Evolutionary conservation across 331 rosid species (phyloP).

Genomic region (Spiraea crenata): DNA sequence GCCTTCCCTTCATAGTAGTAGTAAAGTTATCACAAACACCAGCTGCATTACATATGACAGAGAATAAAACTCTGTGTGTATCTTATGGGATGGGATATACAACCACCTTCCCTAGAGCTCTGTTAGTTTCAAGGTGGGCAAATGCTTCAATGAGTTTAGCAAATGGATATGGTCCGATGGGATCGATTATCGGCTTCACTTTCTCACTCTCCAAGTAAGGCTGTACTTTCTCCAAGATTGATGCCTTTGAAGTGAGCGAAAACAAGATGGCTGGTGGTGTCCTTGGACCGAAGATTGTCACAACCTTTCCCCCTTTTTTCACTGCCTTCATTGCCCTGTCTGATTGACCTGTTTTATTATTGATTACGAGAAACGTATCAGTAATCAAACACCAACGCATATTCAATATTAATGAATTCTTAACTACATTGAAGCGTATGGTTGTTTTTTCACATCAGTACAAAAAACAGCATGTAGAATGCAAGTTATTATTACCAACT

Average conservation of each 20-base stretch:
- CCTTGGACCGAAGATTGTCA: conserved; percentile 27
- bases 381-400: background rate
- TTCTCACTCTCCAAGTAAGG: conserved; percentile 68
- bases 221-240: conserved; percentile 49
- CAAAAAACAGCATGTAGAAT: background rate
- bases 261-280: conserved; percentile 34
- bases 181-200: conserved; percentile 68
- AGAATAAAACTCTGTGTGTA: background rate
- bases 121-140: conserved; percentile 43
- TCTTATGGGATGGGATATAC: conserved; percentile 37
- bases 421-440: too few relatives aligned
- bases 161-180: conserved; percentile 61
- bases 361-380: background rate
- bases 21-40: too few relatives aligned
- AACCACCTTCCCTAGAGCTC: conserved; percentile 63
- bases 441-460: background rate
- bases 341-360: conserved; percentile 28
- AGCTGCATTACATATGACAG: background rate
- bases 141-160: conserved; percentile 57
- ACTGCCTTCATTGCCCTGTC: conserved; percentile 49
- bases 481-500: conserved; percentile 41
- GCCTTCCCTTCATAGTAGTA: too few relatives aligned
- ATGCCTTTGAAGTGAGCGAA: conserved; percentile 41
- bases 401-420: background rate
- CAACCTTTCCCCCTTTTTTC: conserved; percentile 53